Percentiles rank a stretch among this genome's conserved stretches.
These are phyloP conservation scores for Lecanicillium sp. DNA, from an alignment of 2,329 filamentous ascomycete genomes.

Conservation along the genomic window DNA sequence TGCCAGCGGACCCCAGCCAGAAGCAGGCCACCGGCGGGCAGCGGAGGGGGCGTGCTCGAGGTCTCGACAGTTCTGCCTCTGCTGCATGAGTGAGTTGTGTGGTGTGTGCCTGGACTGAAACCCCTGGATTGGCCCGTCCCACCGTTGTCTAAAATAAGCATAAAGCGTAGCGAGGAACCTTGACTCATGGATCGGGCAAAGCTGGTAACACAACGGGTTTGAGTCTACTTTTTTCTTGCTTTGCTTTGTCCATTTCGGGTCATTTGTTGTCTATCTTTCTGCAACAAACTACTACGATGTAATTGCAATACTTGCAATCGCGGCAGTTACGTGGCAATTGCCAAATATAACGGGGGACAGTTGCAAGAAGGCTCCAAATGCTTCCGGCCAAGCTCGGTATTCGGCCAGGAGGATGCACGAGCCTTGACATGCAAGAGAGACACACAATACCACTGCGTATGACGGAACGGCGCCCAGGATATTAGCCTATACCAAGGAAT, in stretches of 20 bases:
- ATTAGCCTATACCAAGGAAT: background rate
- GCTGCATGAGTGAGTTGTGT: background rate
- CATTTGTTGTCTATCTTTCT: background rate
- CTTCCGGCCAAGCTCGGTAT: no score
- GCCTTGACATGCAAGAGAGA: no score
- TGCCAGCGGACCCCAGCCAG: background rate
- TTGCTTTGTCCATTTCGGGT: background rate
- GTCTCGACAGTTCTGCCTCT: background rate
- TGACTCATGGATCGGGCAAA: background rate
- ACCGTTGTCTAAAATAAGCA: background rate
- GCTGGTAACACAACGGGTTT: background rate
- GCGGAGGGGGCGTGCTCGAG: background rate
- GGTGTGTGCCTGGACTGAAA: background rate
- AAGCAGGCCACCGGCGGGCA: no score
- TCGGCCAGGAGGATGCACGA: no score
- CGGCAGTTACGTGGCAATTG: no score
- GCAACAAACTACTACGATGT: background rate
- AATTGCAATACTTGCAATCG: background rate
- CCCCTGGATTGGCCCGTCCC: background rate
- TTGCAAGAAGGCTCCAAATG: no score
- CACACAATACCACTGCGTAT: no score
- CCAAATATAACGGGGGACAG: no score
- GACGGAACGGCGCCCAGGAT: background rate
- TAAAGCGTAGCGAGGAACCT: background rate
- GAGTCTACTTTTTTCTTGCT: background rate